Evolutionary conservation across 257 asterid species (phyloP), one percentile per base, ranked within the genome.

Genomic region (Solanum dulcamara): DNA sequence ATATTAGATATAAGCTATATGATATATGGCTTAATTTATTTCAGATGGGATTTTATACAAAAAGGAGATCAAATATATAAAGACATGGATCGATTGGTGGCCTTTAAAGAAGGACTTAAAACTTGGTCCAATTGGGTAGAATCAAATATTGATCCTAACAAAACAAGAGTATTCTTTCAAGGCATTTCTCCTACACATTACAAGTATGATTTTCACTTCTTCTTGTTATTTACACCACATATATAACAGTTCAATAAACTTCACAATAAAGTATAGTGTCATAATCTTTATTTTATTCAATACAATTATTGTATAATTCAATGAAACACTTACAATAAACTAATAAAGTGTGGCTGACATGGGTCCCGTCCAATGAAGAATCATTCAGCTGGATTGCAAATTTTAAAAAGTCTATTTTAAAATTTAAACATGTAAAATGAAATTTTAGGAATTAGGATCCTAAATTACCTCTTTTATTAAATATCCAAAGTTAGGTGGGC

Each of bases 41-140:
- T 37, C 91, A 95, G 97, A 86, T 95, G 96, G 97, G 97, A 95
- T 80, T 95, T 88, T 80, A 88, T 95, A 38, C 88, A 92, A 87
- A 83, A 88, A 32, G 97, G 93, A 50, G 86, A 79, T 9, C 87
- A 89, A 53, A 12, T 89, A 4, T 91, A 89, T 71, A 87, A 81
- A 82, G 97, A 94, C 86, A 94, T 93, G 95, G 94, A 95, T 83
- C 90, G 96, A 22, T 87, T 94, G 89, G 88, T 10, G 79, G 97
- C 98, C n/a, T 95, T 92, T 40, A 50, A 80, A 4, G 80, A 83
- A 64, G 98, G 95, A 35, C 50, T 94, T n/a, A 92, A 35, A 55
- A 95, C 98, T 18, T 95, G 98, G 98, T 87, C 94, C 33, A 90
- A 89, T 6, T 94, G 98, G 98, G 94, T 94, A 22, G 98, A 94